Conservation (phyloP, 208 protist genomes). For the Willaertia magna region DNA sequence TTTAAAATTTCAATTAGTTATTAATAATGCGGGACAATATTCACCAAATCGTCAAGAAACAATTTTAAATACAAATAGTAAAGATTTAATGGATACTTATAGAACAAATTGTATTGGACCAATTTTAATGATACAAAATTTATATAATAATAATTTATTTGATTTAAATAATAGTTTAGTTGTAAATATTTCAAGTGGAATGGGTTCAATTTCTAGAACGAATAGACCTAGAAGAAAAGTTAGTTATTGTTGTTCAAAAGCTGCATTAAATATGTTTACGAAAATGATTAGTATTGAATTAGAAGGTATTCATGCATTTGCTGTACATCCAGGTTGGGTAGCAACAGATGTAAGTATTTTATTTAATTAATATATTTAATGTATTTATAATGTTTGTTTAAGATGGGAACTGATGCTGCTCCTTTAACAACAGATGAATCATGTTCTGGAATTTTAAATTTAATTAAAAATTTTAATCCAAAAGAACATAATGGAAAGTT, state of each 20-base stretch:
- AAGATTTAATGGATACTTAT: not conserved
- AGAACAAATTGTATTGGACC: not conserved
- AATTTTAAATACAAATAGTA: not conserved
- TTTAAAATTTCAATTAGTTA: not conserved
- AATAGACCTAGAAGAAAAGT: not conserved
- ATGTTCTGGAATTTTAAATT: not conserved
- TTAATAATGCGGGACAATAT: not conserved
- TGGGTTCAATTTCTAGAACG: not conserved
- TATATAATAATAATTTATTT: not conserved
- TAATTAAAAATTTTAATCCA: not conserved
- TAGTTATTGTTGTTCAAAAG: not conserved
- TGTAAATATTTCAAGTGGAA: not conserved
- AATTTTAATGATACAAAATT: not conserved
- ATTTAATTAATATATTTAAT: too few species aligned
- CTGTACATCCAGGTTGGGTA: not conserved
- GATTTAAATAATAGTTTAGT: not conserved
- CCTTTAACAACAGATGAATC: not conserved
- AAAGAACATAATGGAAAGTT: not conserved
- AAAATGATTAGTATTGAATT: not conserved
- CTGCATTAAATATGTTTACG: not conserved
- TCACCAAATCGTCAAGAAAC: not conserved
- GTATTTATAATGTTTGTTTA: too few species aligned
- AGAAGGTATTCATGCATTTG: not conserved
- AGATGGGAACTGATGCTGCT: not conserved
- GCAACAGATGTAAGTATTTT: not conserved